Evolutionary conservation across 2,329 filamentous ascomycete species (phyloP), one percentile per base, ranked within the genome.

Genomic region (Triangularia setosa): DNA sequence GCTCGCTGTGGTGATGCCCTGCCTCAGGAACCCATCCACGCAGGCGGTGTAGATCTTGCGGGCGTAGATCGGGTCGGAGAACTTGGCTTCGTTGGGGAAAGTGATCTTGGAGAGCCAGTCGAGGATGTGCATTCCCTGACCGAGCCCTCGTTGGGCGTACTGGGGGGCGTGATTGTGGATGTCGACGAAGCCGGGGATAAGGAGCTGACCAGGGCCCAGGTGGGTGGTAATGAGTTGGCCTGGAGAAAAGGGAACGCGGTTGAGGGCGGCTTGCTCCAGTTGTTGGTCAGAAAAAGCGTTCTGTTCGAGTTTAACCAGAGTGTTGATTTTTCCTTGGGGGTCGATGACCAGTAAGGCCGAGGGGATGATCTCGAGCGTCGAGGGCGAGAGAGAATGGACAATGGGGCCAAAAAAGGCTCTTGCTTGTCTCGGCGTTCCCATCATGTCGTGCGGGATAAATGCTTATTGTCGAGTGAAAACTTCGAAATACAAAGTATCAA

Each of bases 111-210:
- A 79, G 1, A 90, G 79, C 88, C 88, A 90, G 70, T 89, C 83
- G 7, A 88, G 76, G 65, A 85, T 83, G 65, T 84, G 79, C 73
- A 82, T 76, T 53, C 82, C 77, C 69, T 83, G 80, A 4, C 80
- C 80, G 4, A 83, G 75, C 27, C 82, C 80, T 24, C 80, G 76
- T 73, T 80, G 79, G 14, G 79, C 74, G 78, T 79, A 83, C 68
- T 85, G 81, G 44, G 87, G 87, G 0, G 88, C 87, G 70, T 90
- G 88, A 65, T 88, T 88, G 73, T 90, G 88, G 1, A 87, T 89
- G 75, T 90, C 87, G 61, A 90, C 77, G 69, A 87, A 83, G 53
- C 85, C 84, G 0, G 86, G 85, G 63, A 87, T 81, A 57, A 87
- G 73, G 69, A 88, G 86, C 55, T 84, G 75, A 44, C 79, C 79